phyloP scores from a whole-genome alignment of 805 yeast genomes.

The Ogataea naganishii region DNA sequence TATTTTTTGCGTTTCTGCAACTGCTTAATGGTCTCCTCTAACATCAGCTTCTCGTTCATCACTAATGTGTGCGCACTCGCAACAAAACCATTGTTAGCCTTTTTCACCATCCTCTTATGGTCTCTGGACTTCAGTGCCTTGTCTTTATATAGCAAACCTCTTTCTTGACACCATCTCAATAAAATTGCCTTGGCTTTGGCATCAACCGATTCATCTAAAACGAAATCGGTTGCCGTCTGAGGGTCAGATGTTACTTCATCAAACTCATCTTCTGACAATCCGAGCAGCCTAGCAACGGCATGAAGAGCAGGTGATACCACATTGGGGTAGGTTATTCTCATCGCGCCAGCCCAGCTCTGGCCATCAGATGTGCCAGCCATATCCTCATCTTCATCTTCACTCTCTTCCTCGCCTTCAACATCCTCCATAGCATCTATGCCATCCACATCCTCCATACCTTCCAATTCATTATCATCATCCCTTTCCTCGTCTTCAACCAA shows the following conservation, averaged over 20 bases:
- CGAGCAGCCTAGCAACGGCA: slow-evolving; percentile 29
- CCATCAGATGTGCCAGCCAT: slow-evolving; percentile 18
- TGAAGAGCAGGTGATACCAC: slow-evolving; percentile 34
- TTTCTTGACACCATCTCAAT: slow-evolving; percentile 10
- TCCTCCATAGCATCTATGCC: slow-evolving; percentile 14
- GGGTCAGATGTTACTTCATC: slow-evolving; percentile 11
- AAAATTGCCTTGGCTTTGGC: slow-evolving; percentile 8
- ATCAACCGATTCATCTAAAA: slow-evolving; percentile 6
- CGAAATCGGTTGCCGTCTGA: slow-evolving; percentile 3
- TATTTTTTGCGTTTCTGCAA: too few species aligned
- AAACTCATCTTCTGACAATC: slow-evolving; percentile 20
- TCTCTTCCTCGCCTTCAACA: slow-evolving; percentile 18
- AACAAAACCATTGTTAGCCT: slow-evolving; percentile 1
- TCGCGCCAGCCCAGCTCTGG: slow-evolving; percentile 35
- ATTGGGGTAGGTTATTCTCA: slow-evolving; percentile 32
- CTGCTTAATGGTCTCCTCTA: slow-evolving; percentile 9
- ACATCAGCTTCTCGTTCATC: slow-evolving; percentile 8
- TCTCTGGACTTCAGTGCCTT: slow-evolving; percentile 6
- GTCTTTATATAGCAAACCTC: slow-evolving; percentile 7
- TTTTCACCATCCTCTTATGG: slow-evolving; percentile 9
- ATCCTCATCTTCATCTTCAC: slow-evolving; percentile 23
- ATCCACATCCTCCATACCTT: slow-evolving; percentile 9
- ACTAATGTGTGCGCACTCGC: slow-evolving; percentile 4
- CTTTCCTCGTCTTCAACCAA: slow-evolving; percentile 12
- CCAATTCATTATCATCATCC: slow-evolving; percentile 9